Evolutionary conservation across 2,329 filamentous ascomycete genomes (phyloP).

Genomic region (Aspergillus proliferans): DNA sequence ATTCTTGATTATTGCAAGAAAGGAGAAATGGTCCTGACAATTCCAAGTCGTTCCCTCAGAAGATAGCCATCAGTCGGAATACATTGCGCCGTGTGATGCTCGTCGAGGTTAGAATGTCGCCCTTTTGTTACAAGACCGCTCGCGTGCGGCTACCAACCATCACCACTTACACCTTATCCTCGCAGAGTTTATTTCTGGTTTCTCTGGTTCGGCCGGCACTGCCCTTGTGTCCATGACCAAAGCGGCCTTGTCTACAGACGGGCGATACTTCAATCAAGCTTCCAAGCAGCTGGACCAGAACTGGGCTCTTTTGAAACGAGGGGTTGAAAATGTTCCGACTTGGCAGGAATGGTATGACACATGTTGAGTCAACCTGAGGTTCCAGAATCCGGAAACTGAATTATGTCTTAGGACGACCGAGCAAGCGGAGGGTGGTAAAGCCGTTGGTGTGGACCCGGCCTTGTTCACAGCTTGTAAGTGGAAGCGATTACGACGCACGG

Average conservation of each 20-base stretch:
- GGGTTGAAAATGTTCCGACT: constrained; percentile 85
- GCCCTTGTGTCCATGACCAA: constrained; percentile 81
- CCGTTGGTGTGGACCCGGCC: constrained; percentile 83
- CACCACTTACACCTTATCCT: constrained; percentile 10
- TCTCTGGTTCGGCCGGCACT: constrained; percentile 89
- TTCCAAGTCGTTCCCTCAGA: constrained; percentile 82
- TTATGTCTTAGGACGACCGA: constrained; percentile 55
- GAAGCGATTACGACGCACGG: not conserved
- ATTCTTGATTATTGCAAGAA: constrained; percentile 1
- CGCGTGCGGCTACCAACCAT: constrained; percentile 3
- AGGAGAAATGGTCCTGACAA: constrained; percentile 26
- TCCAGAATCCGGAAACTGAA: constrained; percentile 7
- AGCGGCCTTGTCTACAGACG: constrained; percentile 87
- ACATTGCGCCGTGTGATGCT: constrained; percentile 92
- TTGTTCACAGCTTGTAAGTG: constrained; percentile 64
- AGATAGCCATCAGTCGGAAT: constrained; percentile 96
- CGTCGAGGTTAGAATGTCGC: constrained; percentile 56
- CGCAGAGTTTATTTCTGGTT: constrained; percentile 78
- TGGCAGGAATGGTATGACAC: constrained; percentile 83
- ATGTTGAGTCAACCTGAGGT: not conserved
- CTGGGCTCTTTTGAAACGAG: constrained; percentile 88
- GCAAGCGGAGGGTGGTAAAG: constrained; percentile 77
- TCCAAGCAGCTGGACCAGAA: constrained; percentile 83
- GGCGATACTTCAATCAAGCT: constrained; percentile 97
- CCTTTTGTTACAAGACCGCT: not conserved